Evolutionary conservation across 2,329 filamentous ascomycete species (phyloP).

Genomic region (Cordyceps militaris): DNA sequence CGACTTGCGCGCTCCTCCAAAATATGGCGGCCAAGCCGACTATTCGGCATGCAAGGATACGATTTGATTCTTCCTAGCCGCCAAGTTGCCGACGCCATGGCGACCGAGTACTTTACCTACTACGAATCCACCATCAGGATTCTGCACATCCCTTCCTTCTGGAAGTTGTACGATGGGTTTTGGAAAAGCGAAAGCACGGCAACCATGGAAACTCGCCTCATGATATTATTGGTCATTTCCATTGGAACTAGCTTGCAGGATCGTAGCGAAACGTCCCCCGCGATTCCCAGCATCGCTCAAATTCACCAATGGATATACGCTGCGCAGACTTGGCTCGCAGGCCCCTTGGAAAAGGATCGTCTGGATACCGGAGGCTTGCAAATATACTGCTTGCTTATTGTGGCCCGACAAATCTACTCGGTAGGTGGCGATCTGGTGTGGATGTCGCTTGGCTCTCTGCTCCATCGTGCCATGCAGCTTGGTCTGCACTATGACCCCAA

Average conservation of each 20-base stretch:
- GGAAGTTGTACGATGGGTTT: conserved; percentile 39
- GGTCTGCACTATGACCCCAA: conserved; percentile 37
- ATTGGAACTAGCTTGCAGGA: conserved; percentile 28
- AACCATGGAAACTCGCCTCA: conserved; percentile 23
- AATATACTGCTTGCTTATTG: conserved; percentile 31
- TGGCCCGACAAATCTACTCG: conserved; percentile 35
- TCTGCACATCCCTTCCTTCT: conserved; percentile 46
- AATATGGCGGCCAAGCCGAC: conserved; percentile 26
- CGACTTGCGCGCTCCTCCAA: conserved; percentile 26
- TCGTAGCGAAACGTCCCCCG: neutral
- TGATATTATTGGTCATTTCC: conserved; percentile 33
- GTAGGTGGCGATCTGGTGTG: conserved; percentile 35
- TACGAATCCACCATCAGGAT: conserved; percentile 47
- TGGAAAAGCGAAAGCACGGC: conserved; percentile 32
- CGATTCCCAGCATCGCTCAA: neutral
- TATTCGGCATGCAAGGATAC: conserved; percentile 18
- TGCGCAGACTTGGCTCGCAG: conserved; percentile 34
- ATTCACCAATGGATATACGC: conserved; percentile 34
- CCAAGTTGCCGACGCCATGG: conserved; percentile 32
- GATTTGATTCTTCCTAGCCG: conserved; percentile 23
- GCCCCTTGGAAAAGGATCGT: conserved; percentile 28
- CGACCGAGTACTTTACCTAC: conserved; percentile 37
- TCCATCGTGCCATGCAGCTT: conserved; percentile 38
- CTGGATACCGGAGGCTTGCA: conserved; percentile 29
- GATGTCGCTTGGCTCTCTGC: conserved; percentile 33